Evolutionary conservation across 2,329 filamentous ascomycete genomes (phyloP), one percentile per base, ranked within the genome.

Genomic region (Dendrostoma leiphaemia): DNA sequence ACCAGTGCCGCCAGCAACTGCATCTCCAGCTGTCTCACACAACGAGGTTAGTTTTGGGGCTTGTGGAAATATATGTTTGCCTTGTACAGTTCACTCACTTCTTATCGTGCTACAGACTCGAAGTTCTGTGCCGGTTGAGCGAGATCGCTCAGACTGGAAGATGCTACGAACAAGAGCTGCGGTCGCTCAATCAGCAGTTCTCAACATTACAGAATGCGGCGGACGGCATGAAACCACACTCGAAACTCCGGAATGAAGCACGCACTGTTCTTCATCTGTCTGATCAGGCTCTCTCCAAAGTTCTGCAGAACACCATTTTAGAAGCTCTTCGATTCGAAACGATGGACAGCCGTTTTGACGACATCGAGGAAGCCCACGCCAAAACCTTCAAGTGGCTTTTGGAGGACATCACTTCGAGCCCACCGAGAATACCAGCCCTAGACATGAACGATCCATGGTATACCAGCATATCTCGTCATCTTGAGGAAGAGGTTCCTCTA

Each of bases 361-460:
- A 9, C 6, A 41, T 53, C 4, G 43, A 32, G 13, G 41, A 53
- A 4, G 41, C 50, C 12, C 50, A 48, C 19, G 2, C 24, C 10
- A 6, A 48, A 12, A 53, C 50, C 4, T 53, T 47, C 50, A 38
- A 46, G 19, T 53, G 50, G 50, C 32, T 53, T 1, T 15, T 53
- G 13, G n/a, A 44, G 26, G 48, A 43, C 2, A 24, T 12, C 1
- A 28, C 4, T 3, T 3, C 48, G 9, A n/a, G n/a, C 48, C 15
- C 48, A 35, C 3, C 19, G 1, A 15, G 2, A 4, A 17, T 19
- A n/a, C 19, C 38, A 7, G 43, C 29, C 10, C 19, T 6, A 2
- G 21, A 35, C 1, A 17, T 12, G 9, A 9, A 28, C 5, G 48
- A 51, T 34, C 28, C 38, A 15, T 44, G 48, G 48, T 34, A n/a